Base-by-base conservation (phyloP, 106 monocot species). In the Allium fistulosum region DNA sequence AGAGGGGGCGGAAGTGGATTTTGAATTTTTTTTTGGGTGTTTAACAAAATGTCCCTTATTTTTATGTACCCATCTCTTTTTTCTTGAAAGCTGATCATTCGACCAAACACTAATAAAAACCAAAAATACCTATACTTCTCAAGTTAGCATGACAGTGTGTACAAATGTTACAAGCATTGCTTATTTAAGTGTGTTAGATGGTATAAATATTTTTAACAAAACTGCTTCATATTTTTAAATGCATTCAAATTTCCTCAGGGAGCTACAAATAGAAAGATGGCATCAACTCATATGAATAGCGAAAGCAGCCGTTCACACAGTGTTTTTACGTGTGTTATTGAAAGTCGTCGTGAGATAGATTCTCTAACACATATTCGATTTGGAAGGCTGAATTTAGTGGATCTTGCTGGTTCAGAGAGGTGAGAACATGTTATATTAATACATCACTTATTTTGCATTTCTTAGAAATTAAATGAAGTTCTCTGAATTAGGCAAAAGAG, bases 331-430 rank as follows among this genome's bases (percentile, higher is more conserved):
- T 90, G 90, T 75, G 70, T 73, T 12, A 86, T 90, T 63, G 90
- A 90, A 74, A 90, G 90, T 49, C 80, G 56, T 12, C 75, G 90
- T 80, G 86, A 90, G 69, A 86, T 65, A 59, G 90, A 90, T 77
- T 79, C 82, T 4, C 68, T 80, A 70, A 68, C 70, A 65, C 83
- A 86, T 68, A 28, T 81, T 28, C 80, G 86, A 17, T 86, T 78
- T 68, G 82, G 83, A 68, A 77, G 80, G 71, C 64, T 90, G 28
- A 85, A 90, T 67, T 67, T 90, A 51, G 90, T 90, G 45, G 90
- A 90, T 71, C 86, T 90, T 62, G 90, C 90, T 68, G 90, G 90
- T 48, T 90, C 90, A 72, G 90, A 90, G 68, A 90, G 90, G 90
- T 90, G 49, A 72, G 37, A 0, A 22, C 1, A 57, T 61, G 27